Base-by-base conservation (phyloP, 2,329 filamentous ascomycete genomes). In the Ophiostoma tasmaniense region DNA sequence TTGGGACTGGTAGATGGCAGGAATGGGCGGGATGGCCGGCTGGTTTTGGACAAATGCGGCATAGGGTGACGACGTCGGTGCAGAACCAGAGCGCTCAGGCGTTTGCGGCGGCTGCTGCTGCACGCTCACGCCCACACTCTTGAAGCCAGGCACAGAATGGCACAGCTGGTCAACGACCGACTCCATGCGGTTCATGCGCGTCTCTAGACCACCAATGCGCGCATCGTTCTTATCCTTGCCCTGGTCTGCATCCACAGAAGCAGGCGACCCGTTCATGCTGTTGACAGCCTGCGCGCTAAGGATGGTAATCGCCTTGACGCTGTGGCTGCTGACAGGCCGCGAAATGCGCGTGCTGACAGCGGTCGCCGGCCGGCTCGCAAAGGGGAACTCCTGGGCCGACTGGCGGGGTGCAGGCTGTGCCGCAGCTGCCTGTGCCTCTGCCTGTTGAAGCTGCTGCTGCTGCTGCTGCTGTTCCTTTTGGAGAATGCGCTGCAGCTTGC, bases 141-240 rank as follows among this genome's bases (percentile, higher is more conserved):
- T 75, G 71, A 81, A 79, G 3, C 79, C 79, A 0, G 82, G 79
- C 10, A 81, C 77, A 6, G 80, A 74, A 65, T 83, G 80, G 74
- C 82, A 83, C 2, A 86, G 77, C 74, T 83, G 80, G 68, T 80
- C 78, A 4, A 87, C 80, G 4, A 84, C 78, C 30, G 79, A 80
- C 75, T 88, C 86, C 71, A 88, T 76, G 59, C 81, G 82, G 25
- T 80, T 77, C 73, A 87, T 81, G 5, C 81, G 81, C 5, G 78
- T 76, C 73, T 89, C 87, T 11, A 89, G 77, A 17, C 76, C 76
- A 10, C 78, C 78, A 22, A 89, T 79, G 14, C 86, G 81, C 11
- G 81, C 81, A 73, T 88, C 85, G 11, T 87, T 74, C 72, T 79
- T 83, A 13, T 81, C 82, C 37, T 39, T 39, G 33, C 22, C 39